Base-by-base conservation (phyloP, 768 basidiomycete genomes). In the Sutorius australiensis region DNA sequence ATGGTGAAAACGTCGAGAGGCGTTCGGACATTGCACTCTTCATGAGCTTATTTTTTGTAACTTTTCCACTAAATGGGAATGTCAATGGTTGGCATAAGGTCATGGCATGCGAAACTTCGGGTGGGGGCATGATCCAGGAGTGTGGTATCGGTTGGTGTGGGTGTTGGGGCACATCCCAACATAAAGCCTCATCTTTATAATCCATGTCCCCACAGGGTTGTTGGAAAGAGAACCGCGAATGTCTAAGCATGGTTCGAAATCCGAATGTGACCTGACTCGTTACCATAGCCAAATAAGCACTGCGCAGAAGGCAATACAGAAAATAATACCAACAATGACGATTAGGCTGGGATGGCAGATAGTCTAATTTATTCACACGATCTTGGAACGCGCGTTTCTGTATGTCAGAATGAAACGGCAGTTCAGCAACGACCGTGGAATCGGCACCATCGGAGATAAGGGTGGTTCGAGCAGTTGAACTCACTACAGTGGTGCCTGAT, bases 1-100 rank as follows among this genome's bases (percentile, higher is more conserved):
- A 55, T 14, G 64, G 39, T 1, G 70, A 72, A 42, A 72, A 70
- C 1, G 70, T 70, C 4, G 68, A 68, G 38, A 70, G 62, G 12
- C 70, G 67, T 42, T 70, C 68, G 6, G 68, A 72, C 68, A 70
- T 72, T 1, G 68, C 68, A 48, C 68, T 69, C 54, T 70, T 70
- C 64, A 70, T 57, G 46, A 70, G 28, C 47, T 52, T 71, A 50
- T 72, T 72, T 56, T 57, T 71, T 0, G 67, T 58, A 0, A 32
- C 58, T 53, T 62, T 67, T 12, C 62, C 59, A 43, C 68, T 72
- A 50, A 69, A 69, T 3, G 68, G 59, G 42, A 69, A 68, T 1
- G 53, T 61, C 12, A 69, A 41, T 1, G 62, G 52, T 38, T 71
- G 66, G 3, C 51, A 58, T 49, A 69, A 56, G 10, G 55, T 60